Conservation (phyloP, 805 yeast genomes). For the Metahyphopichia silvanorum region DNA sequence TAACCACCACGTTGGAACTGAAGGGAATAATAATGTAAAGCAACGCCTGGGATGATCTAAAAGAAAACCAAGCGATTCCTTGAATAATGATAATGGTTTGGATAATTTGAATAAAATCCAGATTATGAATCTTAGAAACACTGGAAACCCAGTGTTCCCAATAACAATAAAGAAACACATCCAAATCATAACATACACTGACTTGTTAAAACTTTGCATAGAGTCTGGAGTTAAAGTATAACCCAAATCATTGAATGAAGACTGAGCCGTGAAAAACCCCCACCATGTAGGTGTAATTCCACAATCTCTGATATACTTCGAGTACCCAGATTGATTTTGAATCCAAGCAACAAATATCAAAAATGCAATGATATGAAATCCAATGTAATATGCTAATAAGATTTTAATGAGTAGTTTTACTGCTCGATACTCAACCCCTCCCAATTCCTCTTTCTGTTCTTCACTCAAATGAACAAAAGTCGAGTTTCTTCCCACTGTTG, state of each 20-base stretch:
- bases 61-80: constrained; percentile 80
- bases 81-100: constrained; percentile 57
- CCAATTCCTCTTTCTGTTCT: constrained; percentile 87
- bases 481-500: constrained; percentile 91
- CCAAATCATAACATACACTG: constrained; percentile 63
- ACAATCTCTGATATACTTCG: constrained; percentile 39
- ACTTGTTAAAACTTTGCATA: constrained; percentile 61
- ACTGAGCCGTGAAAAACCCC: constrained; percentile 81
- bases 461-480: constrained; percentile 79
- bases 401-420: constrained; percentile 70
- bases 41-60: constrained; percentile 97
- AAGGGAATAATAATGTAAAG: constrained; percentile 87
- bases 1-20: constrained; percentile 95
- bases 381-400: constrained; percentile 65
- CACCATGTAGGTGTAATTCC: constrained; percentile 88
- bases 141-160: constrained; percentile 96
- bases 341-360: constrained; percentile 64
- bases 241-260: constrained; percentile 85
- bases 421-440: constrained; percentile 96
- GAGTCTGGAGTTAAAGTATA: constrained; percentile 78
- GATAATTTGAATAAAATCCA: constrained; percentile 75
- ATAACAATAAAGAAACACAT: constrained; percentile 71
- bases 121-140: constrained; percentile 71
- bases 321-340: constrained; percentile 37
- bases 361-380: constrained; percentile 62